Conservation (phyloP, 2,329 filamentous ascomycete species). For the Penicillium hesseltinei region DNA sequence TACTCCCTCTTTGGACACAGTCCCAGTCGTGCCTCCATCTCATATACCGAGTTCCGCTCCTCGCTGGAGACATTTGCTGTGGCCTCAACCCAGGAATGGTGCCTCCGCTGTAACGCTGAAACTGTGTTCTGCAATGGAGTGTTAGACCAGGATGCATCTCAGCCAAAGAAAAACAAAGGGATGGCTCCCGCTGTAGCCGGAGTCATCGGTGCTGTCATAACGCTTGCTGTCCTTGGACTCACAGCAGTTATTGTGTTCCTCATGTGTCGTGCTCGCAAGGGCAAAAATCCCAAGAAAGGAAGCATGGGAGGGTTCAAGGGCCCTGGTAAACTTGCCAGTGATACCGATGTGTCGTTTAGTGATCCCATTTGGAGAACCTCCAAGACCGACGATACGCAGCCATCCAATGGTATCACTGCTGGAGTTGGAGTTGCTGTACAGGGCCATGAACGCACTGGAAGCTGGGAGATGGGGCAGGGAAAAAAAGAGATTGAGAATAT, state of each 20-base stretch:
- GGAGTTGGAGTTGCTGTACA: slow-evolving; percentile 26
- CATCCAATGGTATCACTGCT: slow-evolving; percentile 19
- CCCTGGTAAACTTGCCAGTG: slow-evolving; percentile 52
- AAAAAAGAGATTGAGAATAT: slow-evolving; percentile 25
- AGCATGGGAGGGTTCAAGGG: slow-evolving; percentile 58
- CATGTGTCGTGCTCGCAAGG: slow-evolving; percentile 48
- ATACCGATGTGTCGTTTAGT: slow-evolving; percentile 51
- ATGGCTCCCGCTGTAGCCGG: slow-evolving; percentile 51
- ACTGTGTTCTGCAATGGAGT: slow-evolving; percentile 53
- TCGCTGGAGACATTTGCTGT: slow-evolving; percentile 47
- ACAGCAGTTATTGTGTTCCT: slow-evolving; percentile 42
- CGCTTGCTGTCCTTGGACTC: slow-evolving; percentile 47
- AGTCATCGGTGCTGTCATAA: slow-evolving; percentile 56
- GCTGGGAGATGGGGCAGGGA: slow-evolving; percentile 54
- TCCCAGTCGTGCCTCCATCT: slow-evolving; percentile 48
- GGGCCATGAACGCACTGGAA: slow-evolving; percentile 55
- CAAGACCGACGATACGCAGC: slow-evolving; percentile 33
- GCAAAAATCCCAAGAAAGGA: slow-evolving; percentile 32
- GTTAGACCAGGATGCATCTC: slow-evolving; percentile 17
- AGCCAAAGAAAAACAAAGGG: slow-evolving; percentile 14
- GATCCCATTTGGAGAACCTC: slow-evolving; percentile 41
- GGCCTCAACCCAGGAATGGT: slow-evolving; percentile 52
- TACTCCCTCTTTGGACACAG: slow-evolving; percentile 13
- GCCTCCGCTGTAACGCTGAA: slow-evolving; percentile 46
- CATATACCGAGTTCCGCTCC: slow-evolving; percentile 51